These are phyloP conservation scores for Kwoniella dendrophila DNA, from an alignment of 768 basidiomycete species.

Conservation along the genomic window DNA sequence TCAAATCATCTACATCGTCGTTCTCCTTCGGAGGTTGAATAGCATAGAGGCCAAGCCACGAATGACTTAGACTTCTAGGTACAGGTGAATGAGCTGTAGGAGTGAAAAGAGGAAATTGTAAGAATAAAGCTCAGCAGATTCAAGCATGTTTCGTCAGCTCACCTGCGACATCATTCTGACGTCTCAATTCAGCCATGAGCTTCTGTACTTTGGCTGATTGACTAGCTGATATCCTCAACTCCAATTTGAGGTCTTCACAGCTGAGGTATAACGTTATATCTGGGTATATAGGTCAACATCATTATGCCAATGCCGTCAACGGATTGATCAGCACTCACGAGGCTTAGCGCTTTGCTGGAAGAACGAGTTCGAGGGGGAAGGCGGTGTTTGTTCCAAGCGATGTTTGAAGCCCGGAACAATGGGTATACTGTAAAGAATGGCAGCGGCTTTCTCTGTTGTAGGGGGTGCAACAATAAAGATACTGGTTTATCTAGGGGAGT, in stretches of 20 bases:
- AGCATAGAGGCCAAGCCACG: conserved; percentile 36
- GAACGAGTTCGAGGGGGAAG: conserved; percentile 45
- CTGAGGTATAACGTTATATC: conserved; percentile 40
- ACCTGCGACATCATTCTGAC: conserved; percentile 30
- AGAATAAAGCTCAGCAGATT: neutral
- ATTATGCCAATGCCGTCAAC: neutral
- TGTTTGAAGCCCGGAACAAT: conserved; percentile 33
- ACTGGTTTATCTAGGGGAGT: neutral
- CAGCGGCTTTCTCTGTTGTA: neutral
- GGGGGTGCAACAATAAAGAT: conserved; percentile 29
- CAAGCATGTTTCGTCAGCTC: neutral
- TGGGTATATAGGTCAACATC: conserved; percentile 9
- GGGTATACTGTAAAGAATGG: conserved; percentile 29
- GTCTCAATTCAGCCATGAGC: conserved; percentile 35
- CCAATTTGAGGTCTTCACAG: conserved; percentile 16
- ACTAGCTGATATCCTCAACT: conserved; percentile 33
- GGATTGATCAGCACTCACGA: conserved; percentile 27
- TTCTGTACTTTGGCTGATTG: conserved; percentile 33
- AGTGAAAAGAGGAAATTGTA: neutral
- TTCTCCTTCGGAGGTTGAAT: conserved; percentile 9
- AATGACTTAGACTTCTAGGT: conserved; percentile 21
- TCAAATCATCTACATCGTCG: conserved; percentile 19
- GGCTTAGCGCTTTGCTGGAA: conserved; percentile 45
- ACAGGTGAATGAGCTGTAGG: conserved; percentile 12
- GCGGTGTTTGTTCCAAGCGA: conserved; percentile 40